Evolutionary conservation across 331 rosid species (phyloP), one percentile per base, ranked within the genome.

Genomic region (Acacia pycnantha): DNA sequence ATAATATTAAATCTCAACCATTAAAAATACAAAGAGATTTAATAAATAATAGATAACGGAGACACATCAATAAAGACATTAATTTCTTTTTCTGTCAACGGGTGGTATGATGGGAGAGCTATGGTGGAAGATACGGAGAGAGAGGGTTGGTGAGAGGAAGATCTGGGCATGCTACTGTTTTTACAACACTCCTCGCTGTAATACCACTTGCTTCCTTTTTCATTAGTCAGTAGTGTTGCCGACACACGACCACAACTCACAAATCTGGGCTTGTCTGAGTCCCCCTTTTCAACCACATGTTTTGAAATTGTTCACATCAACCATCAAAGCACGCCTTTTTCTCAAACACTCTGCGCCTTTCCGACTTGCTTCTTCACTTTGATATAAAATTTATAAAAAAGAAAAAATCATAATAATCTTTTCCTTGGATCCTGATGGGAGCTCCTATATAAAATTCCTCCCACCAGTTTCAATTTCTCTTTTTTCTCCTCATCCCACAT

Each of bases 81-180:
- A 4, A 0, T 33, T 31, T 31, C 2, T 31, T 31, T 2, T 33
- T 33, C 5, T 33, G 83, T 84, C 90, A 87, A 82, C 82, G 77
- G 64, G 43, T 27, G 77, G 54, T 24, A 84, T 87, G 73, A 81
- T 87, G 82, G 68, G 61, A 18, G 78, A 51, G 65, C 53, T 66
- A 0, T 0, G 56, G 16, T 11, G 47, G 47, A 37, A 64, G 84
- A 82, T 79, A 59, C 8, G 85, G 87, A 76, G 56, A 59, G 56
- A 51, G 79, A 81, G 58, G 24, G 5, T 1, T 2, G 4, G n/a
- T 0, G 9, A 15, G n/a, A 70, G 13, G 29, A 70, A 79, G 75
- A 83, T 78, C 72, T 70, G 65, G 87, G 56, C 37, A 53, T 72
- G 76, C 50, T 44, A 65, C 66, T 15, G 40, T 24, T 81, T 74